Percentiles rank a stretch among this genome's conserved stretches.
phyloP scores from a whole-genome alignment of 805 yeast species.

The Myxozyma neglecta region DNA sequence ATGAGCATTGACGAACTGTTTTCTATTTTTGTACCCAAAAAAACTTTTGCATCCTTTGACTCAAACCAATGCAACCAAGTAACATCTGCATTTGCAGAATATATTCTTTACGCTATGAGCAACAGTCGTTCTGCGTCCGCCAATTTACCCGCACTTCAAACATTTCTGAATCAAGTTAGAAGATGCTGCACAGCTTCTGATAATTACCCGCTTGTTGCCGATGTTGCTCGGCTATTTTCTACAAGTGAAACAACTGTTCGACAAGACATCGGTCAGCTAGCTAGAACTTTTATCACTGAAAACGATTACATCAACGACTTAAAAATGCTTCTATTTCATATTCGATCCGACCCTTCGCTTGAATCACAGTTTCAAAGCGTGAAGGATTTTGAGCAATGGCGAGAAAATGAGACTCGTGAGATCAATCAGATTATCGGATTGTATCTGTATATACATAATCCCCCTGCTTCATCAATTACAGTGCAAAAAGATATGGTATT shows the following conservation, averaged over 20 bases:
- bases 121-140: constrained; percentile 11
- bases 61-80: neutral
- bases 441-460: neutral
- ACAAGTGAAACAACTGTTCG: constrained; percentile 3
- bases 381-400: constrained; percentile 47
- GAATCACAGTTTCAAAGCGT: constrained; percentile 42
- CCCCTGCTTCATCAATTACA: neutral
- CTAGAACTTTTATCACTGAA: neutral
- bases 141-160: neutral
- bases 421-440: constrained; percentile 38
- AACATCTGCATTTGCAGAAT: constrained; percentile 15
- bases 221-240: constrained; percentile 10
- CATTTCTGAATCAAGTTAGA: neutral
- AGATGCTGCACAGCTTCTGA: constrained; percentile 1
- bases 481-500: constrained; percentile 38
- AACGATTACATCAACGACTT: constrained; percentile 25
- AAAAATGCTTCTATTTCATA: constrained; percentile 5
- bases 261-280: constrained; percentile 7
- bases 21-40: constrained; percentile 2
- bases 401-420: constrained; percentile 42
- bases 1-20: constrained; percentile 12
- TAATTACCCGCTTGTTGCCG: constrained; percentile 8
- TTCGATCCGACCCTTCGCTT: neutral
- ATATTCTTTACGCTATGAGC: constrained; percentile 8
- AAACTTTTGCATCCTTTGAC: neutral